Evolutionary conservation across 116 monocot genomes (phyloP).

Genomic region (Trichopus zeylanicus): DNA sequence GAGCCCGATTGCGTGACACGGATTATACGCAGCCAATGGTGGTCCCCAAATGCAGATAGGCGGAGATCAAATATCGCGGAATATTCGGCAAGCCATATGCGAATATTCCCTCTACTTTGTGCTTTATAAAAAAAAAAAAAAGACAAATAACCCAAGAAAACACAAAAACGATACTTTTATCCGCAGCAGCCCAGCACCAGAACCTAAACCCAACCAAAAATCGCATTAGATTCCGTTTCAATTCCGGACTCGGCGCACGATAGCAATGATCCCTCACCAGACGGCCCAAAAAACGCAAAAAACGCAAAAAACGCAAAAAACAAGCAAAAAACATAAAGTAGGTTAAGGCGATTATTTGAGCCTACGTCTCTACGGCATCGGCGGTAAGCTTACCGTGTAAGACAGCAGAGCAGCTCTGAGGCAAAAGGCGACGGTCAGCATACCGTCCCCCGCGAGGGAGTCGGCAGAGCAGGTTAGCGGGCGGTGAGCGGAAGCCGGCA

Average conservation of each 20-base stretch:
- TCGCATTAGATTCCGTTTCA: not conserved
- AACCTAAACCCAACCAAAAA: not conserved
- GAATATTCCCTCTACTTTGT: not conserved
- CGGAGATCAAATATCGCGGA: not conserved
- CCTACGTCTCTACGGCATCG: not conserved
- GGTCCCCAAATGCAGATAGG: too few species aligned
- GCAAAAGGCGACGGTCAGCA: slow-evolving; percentile 4
- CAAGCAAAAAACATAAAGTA: not conserved
- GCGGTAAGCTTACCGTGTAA: not conserved
- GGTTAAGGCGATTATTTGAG: not conserved
- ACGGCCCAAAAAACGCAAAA: too few species aligned
- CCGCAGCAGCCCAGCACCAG: not conserved
- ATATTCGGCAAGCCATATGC: not conserved
- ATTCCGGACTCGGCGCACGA: not conserved
- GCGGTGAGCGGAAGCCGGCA: not conserved
- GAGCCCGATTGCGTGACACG: too few species aligned
- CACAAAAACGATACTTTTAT: too few species aligned
- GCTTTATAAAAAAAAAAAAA: too few species aligned
- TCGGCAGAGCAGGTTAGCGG: slow-evolving; percentile 21
- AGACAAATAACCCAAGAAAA: not conserved
- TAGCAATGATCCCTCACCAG: not conserved
- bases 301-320: not conserved
- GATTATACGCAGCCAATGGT: too few species aligned
- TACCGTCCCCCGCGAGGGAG: not conserved
- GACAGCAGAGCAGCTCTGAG: not conserved